These are phyloP conservation scores for Aspergillus asperescens DNA, from an alignment of 495 filamentous ascomycete genomes.

Conservation along the genomic window DNA sequence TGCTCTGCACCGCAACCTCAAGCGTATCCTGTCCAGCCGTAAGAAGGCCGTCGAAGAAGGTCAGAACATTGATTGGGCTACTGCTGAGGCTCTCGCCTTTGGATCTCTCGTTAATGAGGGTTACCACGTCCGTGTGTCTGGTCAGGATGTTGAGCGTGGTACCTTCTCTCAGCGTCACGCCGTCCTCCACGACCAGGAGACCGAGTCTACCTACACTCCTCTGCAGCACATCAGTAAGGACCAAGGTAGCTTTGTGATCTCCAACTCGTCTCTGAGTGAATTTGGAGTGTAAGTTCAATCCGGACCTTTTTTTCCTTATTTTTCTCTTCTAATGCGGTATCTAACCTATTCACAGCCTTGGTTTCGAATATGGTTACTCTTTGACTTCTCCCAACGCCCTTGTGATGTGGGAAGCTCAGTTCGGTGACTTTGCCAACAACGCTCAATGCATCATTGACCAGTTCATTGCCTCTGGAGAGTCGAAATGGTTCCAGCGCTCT, in stretches of 20 bases:
- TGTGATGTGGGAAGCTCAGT: conserved; percentile 99
- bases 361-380: conserved; percentile 98
- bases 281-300: conserved; percentile 66
- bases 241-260: conserved; percentile 92
- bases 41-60: conserved; percentile 92
- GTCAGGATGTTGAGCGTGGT: conserved; percentile 98
- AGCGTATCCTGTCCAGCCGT: conserved; percentile 86
- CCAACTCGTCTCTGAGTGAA: conserved; percentile 94
- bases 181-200: conserved; percentile 95
- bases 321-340: neutral
- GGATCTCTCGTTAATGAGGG: conserved; percentile 86
- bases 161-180: conserved; percentile 98
- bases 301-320: neutral
- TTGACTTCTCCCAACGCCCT: conserved; percentile 92
- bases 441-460: conserved; percentile 98
- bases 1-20: conserved; percentile 85
- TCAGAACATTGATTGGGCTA: conserved; percentile 95
- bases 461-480: conserved; percentile 95
- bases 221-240: conserved; percentile 81
- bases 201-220: conserved; percentile 85
- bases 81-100: conserved; percentile 93
- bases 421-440: conserved; percentile 99
- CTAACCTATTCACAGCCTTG: conserved; percentile 53
- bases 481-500: conserved; percentile 96
- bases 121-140: conserved; percentile 92